Conservation (phyloP, 2,329 filamentous ascomycete species). For the Fusarium irregulare region DNA sequence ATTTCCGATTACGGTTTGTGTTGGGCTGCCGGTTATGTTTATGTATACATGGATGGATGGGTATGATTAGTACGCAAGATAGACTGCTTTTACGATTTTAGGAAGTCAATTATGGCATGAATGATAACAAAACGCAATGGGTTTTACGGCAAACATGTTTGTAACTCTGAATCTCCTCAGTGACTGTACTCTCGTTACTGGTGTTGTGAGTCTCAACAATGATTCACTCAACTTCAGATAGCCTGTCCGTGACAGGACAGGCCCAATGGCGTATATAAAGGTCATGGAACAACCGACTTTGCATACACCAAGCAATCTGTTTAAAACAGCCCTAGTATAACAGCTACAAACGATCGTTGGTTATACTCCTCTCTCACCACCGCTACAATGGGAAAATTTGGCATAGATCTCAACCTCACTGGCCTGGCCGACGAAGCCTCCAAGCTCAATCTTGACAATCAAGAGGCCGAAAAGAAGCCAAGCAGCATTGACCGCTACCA, state of each 20-base stretch:
- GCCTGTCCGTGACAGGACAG: background rate
- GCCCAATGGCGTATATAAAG: constrained; percentile 5
- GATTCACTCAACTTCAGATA: background rate
- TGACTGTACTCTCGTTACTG: background rate
- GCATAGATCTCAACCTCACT: background rate
- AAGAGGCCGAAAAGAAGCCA: background rate
- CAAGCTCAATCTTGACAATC: background rate
- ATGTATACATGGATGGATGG: constrained; percentile 3
- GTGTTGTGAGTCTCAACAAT: background rate
- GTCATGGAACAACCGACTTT: background rate
- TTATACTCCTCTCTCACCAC: background rate
- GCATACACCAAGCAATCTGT: background rate
- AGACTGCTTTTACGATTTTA: constrained; percentile 21
- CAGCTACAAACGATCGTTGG: background rate
- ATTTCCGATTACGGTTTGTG: constrained; percentile 2
- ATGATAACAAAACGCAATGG: constrained; percentile 19
- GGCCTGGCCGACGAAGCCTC: background rate
- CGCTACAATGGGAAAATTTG: constrained; percentile 7
- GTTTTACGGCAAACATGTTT: background rate
- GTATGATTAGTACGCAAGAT: constrained; percentile 17
- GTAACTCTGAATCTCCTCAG: background rate
- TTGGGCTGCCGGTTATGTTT: background rate
- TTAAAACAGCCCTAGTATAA: background rate
- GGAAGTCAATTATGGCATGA: constrained; percentile 17
- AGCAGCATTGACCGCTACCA: constrained; percentile 7